phyloP scores from a whole-genome alignment of 2,329 filamentous ascomycete genomes.

The Cordyceps tenuipes region DNA sequence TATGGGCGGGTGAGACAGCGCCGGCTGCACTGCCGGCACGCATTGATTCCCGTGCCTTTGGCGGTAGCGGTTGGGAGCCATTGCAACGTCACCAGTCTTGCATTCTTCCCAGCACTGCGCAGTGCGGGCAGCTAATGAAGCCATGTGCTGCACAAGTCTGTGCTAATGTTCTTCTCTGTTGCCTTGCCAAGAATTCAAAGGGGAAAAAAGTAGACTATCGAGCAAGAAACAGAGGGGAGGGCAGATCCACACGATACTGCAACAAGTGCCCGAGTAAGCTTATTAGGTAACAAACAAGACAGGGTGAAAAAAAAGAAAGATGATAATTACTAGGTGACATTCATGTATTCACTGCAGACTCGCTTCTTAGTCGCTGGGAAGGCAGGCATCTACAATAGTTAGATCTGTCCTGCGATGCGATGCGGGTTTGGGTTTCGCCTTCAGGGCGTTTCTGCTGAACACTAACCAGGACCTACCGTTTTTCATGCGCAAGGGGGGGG shows the following conservation, averaged over 20 bases:
- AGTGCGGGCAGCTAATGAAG: background rate
- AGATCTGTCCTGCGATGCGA: background rate
- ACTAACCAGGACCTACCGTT: background rate
- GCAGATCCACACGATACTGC: background rate
- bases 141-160: background rate
- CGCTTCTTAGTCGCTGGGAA: background rate
- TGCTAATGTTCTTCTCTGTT: background rate
- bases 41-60: background rate
- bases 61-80: conserved; percentile 2
- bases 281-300: background rate
- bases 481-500: background rate
- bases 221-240: background rate
- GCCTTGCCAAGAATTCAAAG: background rate
- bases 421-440: background rate
- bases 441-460: background rate
- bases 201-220: background rate
- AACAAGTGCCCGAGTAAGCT: background rate
- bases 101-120: too few species aligned
- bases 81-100: background rate
- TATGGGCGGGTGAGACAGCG: background rate
- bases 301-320: background rate
- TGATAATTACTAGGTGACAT: background rate
- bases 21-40: background rate
- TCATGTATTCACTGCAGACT: too few species aligned
- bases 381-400: background rate